These are phyloP conservation scores for Populus deltoides DNA, from an alignment of 345 rosid genomes.

Conservation along the genomic window DNA sequence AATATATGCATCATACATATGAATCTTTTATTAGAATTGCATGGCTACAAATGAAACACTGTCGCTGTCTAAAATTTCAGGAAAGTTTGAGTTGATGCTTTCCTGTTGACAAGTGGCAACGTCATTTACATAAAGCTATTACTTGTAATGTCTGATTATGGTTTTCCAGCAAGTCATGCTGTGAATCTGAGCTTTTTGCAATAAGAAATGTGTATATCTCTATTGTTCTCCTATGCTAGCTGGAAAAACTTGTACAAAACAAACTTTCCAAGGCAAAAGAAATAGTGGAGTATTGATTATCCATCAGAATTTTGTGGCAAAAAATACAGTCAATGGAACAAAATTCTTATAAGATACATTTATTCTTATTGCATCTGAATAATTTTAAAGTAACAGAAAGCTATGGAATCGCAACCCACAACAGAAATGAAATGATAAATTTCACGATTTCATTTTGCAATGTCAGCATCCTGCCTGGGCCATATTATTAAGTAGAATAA, in stretches of 20 bases:
- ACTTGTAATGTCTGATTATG: background rate
- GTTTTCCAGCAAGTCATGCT: background rate
- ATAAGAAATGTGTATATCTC: background rate
- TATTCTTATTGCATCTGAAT: background rate
- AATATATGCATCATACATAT: background rate
- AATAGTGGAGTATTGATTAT: background rate
- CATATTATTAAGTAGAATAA: background rate
- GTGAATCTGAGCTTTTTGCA: background rate
- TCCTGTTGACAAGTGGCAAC: background rate
- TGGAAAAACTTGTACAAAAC: background rate
- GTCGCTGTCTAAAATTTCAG: background rate
- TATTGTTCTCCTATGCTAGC: background rate
- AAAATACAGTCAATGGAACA: background rate
- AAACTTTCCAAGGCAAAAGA: background rate
- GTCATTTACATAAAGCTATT: background rate
- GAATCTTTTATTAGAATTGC: background rate
- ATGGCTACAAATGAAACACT: background rate
- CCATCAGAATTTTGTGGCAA: background rate
- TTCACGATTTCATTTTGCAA: background rate
- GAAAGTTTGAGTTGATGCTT: background rate
- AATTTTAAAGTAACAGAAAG: background rate
- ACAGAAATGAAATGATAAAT: background rate
- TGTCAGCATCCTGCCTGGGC: background rate
- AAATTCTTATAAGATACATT: background rate
- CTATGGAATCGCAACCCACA: background rate